Percentiles rank a stretch among this genome's conserved stretches.
phyloP scores from a whole-genome alignment of 2,329 filamentous ascomycete genomes.

The Curvularia eragrostidis region DNA sequence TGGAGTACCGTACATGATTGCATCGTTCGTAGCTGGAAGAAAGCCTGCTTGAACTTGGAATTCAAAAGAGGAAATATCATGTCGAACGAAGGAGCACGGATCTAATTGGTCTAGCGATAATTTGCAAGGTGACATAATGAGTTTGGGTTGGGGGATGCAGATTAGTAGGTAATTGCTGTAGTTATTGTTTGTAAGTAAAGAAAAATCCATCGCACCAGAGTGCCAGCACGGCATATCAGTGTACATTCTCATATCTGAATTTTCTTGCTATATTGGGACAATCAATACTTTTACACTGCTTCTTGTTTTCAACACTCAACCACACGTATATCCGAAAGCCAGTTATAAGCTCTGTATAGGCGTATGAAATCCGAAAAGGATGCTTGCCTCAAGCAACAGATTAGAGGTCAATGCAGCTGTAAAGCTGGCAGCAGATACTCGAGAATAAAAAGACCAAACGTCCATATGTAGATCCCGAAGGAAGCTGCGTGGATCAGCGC shows the following conservation, averaged over 20 bases:
- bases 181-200: neutral
- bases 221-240: neutral
- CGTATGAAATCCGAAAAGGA: too few relatives aligned
- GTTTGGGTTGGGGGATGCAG: neutral
- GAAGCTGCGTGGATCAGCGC: neutral
- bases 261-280: neutral
- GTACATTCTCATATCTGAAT: neutral
- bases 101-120: neutral
- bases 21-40: slow-evolving; percentile 27
- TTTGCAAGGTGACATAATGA: neutral
- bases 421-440: neutral
- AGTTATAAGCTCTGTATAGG: neutral
- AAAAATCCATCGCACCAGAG: too few relatives aligned
- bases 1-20: slow-evolving; percentile 56
- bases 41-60: slow-evolving; percentile 11
- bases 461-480: neutral
- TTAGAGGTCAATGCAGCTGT: neutral
- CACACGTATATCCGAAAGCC: neutral
- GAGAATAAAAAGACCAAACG: neutral
- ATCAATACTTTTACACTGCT: neutral
- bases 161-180: neutral
- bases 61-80: neutral
- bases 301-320: neutral
- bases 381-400: too few relatives aligned
- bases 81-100: neutral